Evolutionary conservation across 495 filamentous ascomycete species (phyloP).

Genomic region (Pyronema omphalodes): DNA sequence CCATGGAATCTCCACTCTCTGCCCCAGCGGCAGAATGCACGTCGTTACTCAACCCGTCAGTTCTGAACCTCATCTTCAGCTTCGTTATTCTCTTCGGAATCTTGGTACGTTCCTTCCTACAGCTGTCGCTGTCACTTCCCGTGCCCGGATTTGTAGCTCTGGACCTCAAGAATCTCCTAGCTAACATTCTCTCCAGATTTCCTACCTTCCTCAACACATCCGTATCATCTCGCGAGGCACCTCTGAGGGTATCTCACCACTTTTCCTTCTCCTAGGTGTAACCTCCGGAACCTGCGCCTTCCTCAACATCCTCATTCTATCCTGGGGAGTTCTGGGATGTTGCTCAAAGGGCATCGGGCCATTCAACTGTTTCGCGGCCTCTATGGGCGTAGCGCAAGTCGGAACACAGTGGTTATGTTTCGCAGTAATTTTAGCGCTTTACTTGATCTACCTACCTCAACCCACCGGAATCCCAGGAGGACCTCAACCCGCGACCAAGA

Average conservation of each 20-base stretch:
- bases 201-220: conserved; percentile 86
- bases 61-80: conserved; percentile 21
- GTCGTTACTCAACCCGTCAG: conserved; percentile 18
- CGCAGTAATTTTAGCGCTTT: conserved; percentile 83
- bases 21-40: conserved; percentile 8
- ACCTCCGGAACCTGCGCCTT: conserved; percentile 75
- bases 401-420: conserved; percentile 85
- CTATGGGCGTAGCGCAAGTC: conserved; percentile 77
- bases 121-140: not conserved
- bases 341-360: conserved; percentile 54
- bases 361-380: conserved; percentile 64
- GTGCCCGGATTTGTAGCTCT: not conserved
- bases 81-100: conserved; percentile 70
- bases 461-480: conserved; percentile 27
- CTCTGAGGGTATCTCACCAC: conserved; percentile 89
- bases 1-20: too few species aligned
- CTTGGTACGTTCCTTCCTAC: conserved; percentile 30
- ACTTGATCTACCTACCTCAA: conserved; percentile 67
- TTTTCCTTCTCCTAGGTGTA: conserved; percentile 79
- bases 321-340: conserved; percentile 60
- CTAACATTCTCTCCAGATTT: conserved; percentile 24
- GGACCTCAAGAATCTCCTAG: not conserved
- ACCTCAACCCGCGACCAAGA: conserved; percentile 33
- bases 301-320: conserved; percentile 78
- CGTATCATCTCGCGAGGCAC: conserved; percentile 73